Conservation (phyloP, 129 eudicot genomes). For the Artemisia annua region DNA sequence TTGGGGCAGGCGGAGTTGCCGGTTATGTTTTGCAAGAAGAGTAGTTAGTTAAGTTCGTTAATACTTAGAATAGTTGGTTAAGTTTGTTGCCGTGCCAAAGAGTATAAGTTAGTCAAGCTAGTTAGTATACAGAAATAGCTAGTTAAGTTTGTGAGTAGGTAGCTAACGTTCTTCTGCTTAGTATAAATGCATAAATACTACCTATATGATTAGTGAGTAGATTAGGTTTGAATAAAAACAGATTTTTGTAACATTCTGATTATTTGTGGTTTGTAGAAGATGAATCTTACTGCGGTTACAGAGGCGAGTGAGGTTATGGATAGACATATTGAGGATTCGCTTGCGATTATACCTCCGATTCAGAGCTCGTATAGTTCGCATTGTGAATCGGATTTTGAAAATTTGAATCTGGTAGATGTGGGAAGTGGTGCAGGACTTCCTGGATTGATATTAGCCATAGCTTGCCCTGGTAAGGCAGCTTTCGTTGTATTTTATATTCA, state of each 20-base stretch:
- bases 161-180: too few species aligned
- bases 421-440: constrained; percentile 99
- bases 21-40: too few species aligned
- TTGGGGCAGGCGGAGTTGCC: too few species aligned
- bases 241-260: background rate
- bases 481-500: background rate
- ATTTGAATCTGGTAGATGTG: constrained; percentile 68
- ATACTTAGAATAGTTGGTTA: too few species aligned
- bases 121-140: too few species aligned
- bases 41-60: too few species aligned
- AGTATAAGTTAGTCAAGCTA: too few species aligned
- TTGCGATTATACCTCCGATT: constrained; percentile 70
- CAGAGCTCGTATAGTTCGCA: constrained; percentile 43
- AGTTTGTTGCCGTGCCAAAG: too few species aligned
- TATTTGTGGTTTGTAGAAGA: constrained; percentile 52
- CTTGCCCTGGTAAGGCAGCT: constrained; percentile 66
- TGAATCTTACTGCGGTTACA: constrained; percentile 88
- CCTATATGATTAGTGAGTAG: too few species aligned
- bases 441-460: constrained; percentile 86
- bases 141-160: too few species aligned
- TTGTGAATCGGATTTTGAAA: constrained; percentile 49
- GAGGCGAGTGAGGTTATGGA: constrained; percentile 83
- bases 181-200: too few species aligned
- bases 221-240: too few species aligned
- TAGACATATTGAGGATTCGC: constrained; percentile 86